A percentile compares a stretch with the other conserved stretches of the same genome.
Evolutionary conservation across 108 stramenopile species (phyloP).

Genomic region (Cylindrotheca fusiformis): DNA sequence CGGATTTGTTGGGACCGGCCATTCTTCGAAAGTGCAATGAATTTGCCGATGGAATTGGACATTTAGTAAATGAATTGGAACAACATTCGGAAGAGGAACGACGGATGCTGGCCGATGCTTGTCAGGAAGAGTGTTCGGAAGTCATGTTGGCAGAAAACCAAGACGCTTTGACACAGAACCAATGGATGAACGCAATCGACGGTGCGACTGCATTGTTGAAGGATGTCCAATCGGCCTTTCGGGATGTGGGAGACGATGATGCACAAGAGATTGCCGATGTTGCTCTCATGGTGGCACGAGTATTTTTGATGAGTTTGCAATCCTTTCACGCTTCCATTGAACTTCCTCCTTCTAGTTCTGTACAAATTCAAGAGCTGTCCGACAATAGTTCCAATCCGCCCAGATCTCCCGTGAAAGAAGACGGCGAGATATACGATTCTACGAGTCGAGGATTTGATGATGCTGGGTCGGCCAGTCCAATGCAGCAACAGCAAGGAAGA

Average conservation of each 20-base stretch:
- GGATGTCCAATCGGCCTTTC: slow-evolving; percentile 69
- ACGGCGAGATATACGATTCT: slow-evolving; percentile 11
- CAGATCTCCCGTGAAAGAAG: slow-evolving; percentile 1
- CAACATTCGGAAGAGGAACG: slow-evolving; percentile 40
- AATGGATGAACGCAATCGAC: slow-evolving; percentile 46
- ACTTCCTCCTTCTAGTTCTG: not conserved
- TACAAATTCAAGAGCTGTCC: slow-evolving; percentile 20
- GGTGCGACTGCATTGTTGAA: slow-evolving; percentile 47
- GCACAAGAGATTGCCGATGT: slow-evolving; percentile 87
- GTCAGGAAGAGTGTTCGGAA: slow-evolving; percentile 34
- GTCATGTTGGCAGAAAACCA: not conserved
- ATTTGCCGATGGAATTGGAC: slow-evolving; percentile 62
- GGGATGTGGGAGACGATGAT: slow-evolving; percentile 59
- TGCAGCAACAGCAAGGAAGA: not conserved
- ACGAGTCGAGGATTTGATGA: slow-evolving; percentile 10
- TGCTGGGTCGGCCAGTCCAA: not conserved
- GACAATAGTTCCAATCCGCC: not conserved
- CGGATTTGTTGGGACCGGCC: slow-evolving; percentile 51
- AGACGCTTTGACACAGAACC: slow-evolving; percentile 16
- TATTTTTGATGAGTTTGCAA: slow-evolving; percentile 65
- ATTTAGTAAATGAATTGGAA: slow-evolving; percentile 55
- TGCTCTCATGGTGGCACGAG: slow-evolving; percentile 60
- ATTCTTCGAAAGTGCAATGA: slow-evolving; percentile 66
- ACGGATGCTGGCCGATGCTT: slow-evolving; percentile 40
- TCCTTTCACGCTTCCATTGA: slow-evolving; percentile 28